Percentiles rank a stretch among this genome's conserved stretches.
Evolutionary conservation across 2,329 filamentous ascomycete genomes (phyloP).

Genomic region (Chalaropsis thielavioides): DNA sequence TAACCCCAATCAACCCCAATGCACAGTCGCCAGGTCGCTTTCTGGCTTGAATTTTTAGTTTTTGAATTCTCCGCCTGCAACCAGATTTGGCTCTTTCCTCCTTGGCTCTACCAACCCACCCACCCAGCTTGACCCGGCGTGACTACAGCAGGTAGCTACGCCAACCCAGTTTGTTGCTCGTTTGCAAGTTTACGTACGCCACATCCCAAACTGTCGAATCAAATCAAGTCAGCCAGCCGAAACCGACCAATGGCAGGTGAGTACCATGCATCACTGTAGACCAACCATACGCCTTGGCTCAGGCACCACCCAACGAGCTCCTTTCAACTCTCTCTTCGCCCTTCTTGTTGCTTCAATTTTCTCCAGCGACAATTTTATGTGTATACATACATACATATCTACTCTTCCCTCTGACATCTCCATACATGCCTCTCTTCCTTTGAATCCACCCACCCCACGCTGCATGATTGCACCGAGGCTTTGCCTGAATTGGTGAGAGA

Average conservation of each 20-base stretch:
- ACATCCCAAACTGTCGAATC: not conserved
- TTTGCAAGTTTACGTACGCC: not conserved
- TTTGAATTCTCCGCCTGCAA: not conserved
- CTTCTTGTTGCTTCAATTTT: not conserved
- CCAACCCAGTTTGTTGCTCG: not conserved
- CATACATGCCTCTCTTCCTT: not conserved
- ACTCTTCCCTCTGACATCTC: not conserved
- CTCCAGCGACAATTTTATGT: not conserved
- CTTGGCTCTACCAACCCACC: no score
- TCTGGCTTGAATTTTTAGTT: not conserved
- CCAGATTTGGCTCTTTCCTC: no score
- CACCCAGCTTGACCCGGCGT: not conserved
- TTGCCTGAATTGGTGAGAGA: not conserved
- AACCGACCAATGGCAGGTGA: not conserved
- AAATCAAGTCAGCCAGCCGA: not conserved
- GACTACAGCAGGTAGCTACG: not conserved
- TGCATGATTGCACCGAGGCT: not conserved
- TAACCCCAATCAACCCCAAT: not conserved
- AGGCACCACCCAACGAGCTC: not conserved
- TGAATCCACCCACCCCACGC: not conserved
- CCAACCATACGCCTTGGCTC: not conserved
- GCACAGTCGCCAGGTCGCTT: not conserved
- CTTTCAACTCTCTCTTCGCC: not conserved
- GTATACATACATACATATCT: not conserved
- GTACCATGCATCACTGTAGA: not conserved